Evolutionary conservation across 345 rosid species (phyloP), one percentile per base, ranked within the genome.

Genomic region (Garcia nutans): DNA sequence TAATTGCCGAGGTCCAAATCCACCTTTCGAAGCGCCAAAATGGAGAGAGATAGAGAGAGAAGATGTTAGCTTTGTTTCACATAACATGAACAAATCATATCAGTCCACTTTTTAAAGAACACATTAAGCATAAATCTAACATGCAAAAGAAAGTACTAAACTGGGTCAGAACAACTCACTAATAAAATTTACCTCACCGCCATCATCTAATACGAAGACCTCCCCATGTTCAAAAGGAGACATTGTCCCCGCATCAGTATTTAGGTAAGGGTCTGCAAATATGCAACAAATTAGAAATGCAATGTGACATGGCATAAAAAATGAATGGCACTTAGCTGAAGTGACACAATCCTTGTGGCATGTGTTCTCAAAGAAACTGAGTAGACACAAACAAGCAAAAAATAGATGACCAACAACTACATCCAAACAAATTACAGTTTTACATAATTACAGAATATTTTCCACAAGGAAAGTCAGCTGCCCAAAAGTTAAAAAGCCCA

Each of bases 1-100:
- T 96, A 96, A 86, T 96, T 96, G 41, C 99, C 99, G 60, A 96
- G 98, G 87, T 96, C 99, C 80, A 96, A 88, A 84, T 96, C 99
- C 87, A 92, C 99, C 99, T 96, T 81, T 54, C 82, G 77, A 70
- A 84, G 37, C 15, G 31, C 54, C 26, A 24, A 20, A 76, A 23
- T 64, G 15, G 15, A 22, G 16, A 31, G 54, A 7, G 54, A 59
- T 1, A 17, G 7, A 77, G 47, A 49, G 23, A 69, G 23, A 24
- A 41, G 3, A 26, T 59, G 19, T 33, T 22, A 70, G 9, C 44
- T 19, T 63, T 2, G 6, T 55, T 42, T 77, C 75, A 56, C 41
- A 17, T 11, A 20, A 12, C 37, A 62, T 47, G 72, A 68, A 23
- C 37, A 47, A 23, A 3, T 3, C 16, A 56, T 33, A 41, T 23